Base-by-base conservation (phyloP, 202 grass and related monocot genomes). In the Musa balbisiana region DNA sequence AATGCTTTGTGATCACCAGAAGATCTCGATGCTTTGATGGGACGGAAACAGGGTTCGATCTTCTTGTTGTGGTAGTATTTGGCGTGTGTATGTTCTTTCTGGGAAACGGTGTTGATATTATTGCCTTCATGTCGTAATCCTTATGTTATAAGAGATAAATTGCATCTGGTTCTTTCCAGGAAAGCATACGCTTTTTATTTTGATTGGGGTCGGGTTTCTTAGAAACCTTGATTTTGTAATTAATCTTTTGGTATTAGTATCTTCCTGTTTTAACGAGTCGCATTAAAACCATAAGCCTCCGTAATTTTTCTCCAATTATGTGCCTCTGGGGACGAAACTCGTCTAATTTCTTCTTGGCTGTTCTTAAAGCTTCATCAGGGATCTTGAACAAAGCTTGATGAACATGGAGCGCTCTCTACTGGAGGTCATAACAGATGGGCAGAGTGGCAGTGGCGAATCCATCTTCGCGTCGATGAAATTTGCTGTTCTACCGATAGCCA, bases 401-500 rank as follows among this genome's bases (percentile, higher is more conserved):
- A 70, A 51, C 12, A 87, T 87, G 91, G 83, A 92, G 83, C 87
- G 89, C 69, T 88, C 89, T 82, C 75, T 92, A 15, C 53, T 94
- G 82, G 85, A 87, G 87, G 81, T 62, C 19, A 85, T 99, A 72
- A 73, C 33, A 43, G 85, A 79, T 3, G 83, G 79, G 29, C 95
- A 92, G 76, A 85, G 88, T 14, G 87, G 91, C 54, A 25, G 85
- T 0, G 78, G 69, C 8, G 87, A 90, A 51, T 94, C 95, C 56
- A 72, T 99, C 68, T 71, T 95, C 4, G 77, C 85, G 51, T 95
- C 88, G 60, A 80, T 95, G 62, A 92, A 90, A 83, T 99, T 95
- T 5, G 91, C 95, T 22, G 59, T 95, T 60, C 59, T 99, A 73
- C 95, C 95, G 70, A 95, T 99, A 67, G 95, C 95, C 16, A 99